These are phyloP conservation scores for Apiosordaria backusii DNA, from an alignment of 495 filamentous ascomycete species.

Conservation along the genomic window DNA sequence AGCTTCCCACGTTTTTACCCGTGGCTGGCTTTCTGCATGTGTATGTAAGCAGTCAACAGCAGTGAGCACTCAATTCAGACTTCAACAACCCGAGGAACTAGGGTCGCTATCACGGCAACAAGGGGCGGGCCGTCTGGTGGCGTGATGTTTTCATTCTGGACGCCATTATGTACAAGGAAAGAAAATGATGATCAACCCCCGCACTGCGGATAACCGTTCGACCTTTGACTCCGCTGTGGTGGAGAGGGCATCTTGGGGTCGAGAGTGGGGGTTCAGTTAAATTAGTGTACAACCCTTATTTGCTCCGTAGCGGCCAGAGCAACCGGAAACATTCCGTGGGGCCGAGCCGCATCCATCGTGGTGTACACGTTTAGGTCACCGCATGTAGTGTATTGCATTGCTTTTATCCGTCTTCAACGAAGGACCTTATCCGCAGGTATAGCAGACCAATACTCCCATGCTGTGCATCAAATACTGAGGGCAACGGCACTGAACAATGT, in stretches of 20 bases:
- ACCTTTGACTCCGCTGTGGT: not conserved
- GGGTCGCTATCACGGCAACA: not conserved
- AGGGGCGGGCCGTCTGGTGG: not conserved
- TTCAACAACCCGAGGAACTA: not conserved
- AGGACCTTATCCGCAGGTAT: no score
- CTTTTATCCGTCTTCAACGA: no score
- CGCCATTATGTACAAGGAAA: not conserved
- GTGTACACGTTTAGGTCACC: not conserved
- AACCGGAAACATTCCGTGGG: not conserved
- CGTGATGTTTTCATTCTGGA: not conserved
- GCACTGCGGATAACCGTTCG: not conserved
- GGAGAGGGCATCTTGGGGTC: not conserved
- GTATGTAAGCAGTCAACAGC: not conserved
- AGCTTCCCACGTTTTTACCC: not conserved
- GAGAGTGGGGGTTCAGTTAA: not conserved
- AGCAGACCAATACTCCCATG: no score
- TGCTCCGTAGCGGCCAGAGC: no score
- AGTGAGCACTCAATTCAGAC: not conserved
- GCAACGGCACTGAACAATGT: no score
- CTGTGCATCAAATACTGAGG: no score
- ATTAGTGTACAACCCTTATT: no score
- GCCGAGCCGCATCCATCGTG: not conserved
- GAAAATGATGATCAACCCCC: not conserved
- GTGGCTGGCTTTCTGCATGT: not conserved
- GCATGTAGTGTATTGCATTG: no score